Evolutionary conservation across 352 stramenopile genomes (phyloP).

Genomic region (Globisporangium camurandrum): DNA sequence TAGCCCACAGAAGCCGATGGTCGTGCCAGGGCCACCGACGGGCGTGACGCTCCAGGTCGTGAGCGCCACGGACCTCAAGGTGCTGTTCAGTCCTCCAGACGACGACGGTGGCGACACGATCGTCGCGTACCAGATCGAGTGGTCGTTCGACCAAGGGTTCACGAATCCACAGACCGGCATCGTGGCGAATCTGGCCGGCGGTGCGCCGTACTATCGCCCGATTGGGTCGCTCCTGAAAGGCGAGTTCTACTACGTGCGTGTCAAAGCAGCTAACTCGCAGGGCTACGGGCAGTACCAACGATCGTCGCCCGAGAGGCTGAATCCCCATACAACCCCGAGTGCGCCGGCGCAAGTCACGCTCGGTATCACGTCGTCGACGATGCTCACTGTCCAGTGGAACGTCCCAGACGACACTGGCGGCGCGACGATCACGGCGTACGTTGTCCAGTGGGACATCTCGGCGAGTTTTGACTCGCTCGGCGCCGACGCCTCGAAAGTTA

Average conservation of each 20-base stretch:
- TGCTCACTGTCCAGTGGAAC: constrained; percentile 88
- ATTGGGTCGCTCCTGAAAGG: constrained; percentile 60
- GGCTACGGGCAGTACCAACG: constrained; percentile 73
- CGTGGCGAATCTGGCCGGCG: constrained; percentile 47
- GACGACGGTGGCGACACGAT: constrained; percentile 84
- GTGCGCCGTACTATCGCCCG: constrained; percentile 45
- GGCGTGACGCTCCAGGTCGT: constrained; percentile 63
- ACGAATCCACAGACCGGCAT: constrained; percentile 24
- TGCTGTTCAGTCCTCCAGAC: constrained; percentile 85
- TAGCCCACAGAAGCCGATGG: constrained; percentile 69
- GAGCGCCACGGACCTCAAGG: constrained; percentile 78
- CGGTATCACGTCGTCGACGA: constrained; percentile 74
- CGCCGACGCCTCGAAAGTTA: constrained; percentile 47
- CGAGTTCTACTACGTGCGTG: constrained; percentile 63
- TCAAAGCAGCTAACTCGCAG: constrained; percentile 64
- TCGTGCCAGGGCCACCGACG: constrained; percentile 61
- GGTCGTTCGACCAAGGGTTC: constrained; percentile 77
- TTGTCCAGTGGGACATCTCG: constrained; percentile 90
- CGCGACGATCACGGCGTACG: constrained; percentile 82
- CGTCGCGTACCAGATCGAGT: constrained; percentile 90
- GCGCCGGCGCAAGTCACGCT: constrained; percentile 80
- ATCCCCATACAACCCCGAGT: constrained; percentile 87
- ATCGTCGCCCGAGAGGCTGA: constrained; percentile 83
- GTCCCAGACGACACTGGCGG: constrained; percentile 84
- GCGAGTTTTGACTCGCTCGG: constrained; percentile 82